These are phyloP conservation scores for Vaccinium corymbosum DNA, from an alignment of 148 eudicot genomes.

Conservation along the genomic window DNA sequence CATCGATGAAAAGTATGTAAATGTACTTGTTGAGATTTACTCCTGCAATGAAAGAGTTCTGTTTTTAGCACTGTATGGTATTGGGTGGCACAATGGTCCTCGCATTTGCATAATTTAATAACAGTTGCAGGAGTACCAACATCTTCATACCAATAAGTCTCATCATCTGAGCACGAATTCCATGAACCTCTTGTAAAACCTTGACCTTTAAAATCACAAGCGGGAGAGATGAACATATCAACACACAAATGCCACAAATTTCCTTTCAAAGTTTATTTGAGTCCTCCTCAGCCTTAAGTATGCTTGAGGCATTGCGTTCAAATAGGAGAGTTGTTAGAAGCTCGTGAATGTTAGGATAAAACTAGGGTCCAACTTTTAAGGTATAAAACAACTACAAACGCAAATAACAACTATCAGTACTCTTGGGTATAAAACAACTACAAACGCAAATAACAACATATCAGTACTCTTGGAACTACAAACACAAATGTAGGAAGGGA, in stretches of 20 bases:
- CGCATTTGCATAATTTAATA: not conserved
- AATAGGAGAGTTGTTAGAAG: not conserved
- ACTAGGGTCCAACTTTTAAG: not conserved
- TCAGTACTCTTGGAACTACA: not conserved
- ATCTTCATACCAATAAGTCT: not conserved
- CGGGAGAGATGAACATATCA: slow-evolving; percentile 4
- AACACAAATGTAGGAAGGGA: not conserved
- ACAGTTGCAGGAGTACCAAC: not conserved
- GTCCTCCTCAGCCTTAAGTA: not conserved
- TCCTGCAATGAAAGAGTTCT: not conserved
- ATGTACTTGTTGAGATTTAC: not conserved
- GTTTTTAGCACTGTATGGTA: not conserved
- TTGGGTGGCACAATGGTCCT: slow-evolving; percentile 2
- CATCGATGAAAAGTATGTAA: slow-evolving; percentile 74
- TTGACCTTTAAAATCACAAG: not conserved
- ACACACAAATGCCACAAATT: not conserved
- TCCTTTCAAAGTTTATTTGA: not conserved
- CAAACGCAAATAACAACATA: not conserved
- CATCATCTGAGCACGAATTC: not conserved
- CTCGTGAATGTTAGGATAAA: not conserved
- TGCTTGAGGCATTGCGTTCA: not conserved
- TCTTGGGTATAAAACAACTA: not conserved
- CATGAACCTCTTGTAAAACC: not conserved
- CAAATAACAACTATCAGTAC: not conserved
- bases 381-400: not conserved